Evolutionary conservation across 495 filamentous ascomycete genomes (phyloP), one percentile per base, ranked within the genome.

Genomic region (Pyrenula massariospora): DNA sequence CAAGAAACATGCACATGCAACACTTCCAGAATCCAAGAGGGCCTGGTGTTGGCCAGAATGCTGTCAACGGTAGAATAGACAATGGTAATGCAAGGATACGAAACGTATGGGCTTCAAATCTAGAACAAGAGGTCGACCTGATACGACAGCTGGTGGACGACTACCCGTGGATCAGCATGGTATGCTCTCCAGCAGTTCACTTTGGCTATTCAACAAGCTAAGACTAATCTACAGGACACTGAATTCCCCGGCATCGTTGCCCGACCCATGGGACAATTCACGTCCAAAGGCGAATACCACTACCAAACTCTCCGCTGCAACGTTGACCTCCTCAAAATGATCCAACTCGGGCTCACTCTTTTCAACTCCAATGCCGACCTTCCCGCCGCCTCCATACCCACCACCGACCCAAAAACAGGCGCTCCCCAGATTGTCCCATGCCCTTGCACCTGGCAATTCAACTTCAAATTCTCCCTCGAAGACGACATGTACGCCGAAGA

Each of bases 301-400:
- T 98, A 98, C 72, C 93, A 98, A 74, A 96, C 91, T 54, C 82
- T 98, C 23, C 88, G 93, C 54, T 93, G 89, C 62, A 98, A 98
- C 66, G 92, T 97, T 65, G 93, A 98, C 68, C 80, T 98, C 60
- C 80, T 98, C 52, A 95, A 93, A 66, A 88, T 97, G 61, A 96
- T 98, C 59, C 93, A 98, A 66, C 84, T 98, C 48, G 93, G 93
- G 50, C 86, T 98, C 59, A 95, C 91, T 1, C 71, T 98, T 25
- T 96, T 95, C 72, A 85, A 87, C 54, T 76, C 88, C 53, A 83
- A 94, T 54, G 94, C 94, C 42, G 88, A 96, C 56, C 81, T 87
- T 10, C 88, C 86, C 5, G 89, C 87, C 10, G 78, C 84, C 2
- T 83, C 78, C 15, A 15, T 42, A 5, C 5, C 8, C 58, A 78